Evolutionary conservation across 108 stramenopile genomes (phyloP).

Genomic region (Bacterosira constricta): DNA sequence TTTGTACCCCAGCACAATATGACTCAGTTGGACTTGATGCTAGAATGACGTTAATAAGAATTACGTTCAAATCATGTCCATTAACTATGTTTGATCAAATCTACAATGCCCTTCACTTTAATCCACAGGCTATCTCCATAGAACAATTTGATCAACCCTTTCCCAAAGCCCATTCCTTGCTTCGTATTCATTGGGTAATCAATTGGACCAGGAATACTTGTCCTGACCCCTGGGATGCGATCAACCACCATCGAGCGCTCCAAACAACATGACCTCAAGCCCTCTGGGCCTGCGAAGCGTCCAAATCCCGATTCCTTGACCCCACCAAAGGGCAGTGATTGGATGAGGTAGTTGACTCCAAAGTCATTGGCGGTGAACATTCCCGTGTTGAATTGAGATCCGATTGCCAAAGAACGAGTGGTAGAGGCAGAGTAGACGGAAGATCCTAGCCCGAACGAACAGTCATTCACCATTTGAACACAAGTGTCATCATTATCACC

Average conservation of each 20-base stretch:
- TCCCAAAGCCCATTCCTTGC: constrained; percentile 77
- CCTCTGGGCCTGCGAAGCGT: constrained; percentile 98
- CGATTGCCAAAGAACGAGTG: constrained; percentile 80
- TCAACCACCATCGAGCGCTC: constrained; percentile 90
- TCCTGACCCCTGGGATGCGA: constrained; percentile 84
- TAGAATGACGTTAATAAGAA: too few relatives aligned
- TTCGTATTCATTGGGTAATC: constrained; percentile 84
- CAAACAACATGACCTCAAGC: constrained; percentile 94
- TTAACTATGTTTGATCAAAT: constrained; percentile 71
- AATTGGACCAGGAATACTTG: constrained; percentile 87
- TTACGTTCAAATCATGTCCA: too few relatives aligned
- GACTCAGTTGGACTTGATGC: too few relatives aligned
- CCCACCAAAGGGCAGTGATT: constrained; percentile 97
- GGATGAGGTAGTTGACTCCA: constrained; percentile 95
- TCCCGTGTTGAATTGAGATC: constrained; percentile 86
- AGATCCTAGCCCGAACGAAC: constrained; percentile 93
- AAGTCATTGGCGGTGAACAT: constrained; percentile 99
- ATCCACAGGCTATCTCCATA: constrained; percentile 73
- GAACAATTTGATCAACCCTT: constrained; percentile 75
- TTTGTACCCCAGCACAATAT: too few relatives aligned
- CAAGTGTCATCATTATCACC: constrained; percentile 84
- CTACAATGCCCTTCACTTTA: constrained; percentile 75
- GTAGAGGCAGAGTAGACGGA: constrained; percentile 85
- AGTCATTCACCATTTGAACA: constrained; percentile 85
- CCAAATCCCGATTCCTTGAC: constrained; percentile 97